Conservation (phyloP, 2,329 filamentous ascomycete species). For the Curvularia sp. region DNA sequence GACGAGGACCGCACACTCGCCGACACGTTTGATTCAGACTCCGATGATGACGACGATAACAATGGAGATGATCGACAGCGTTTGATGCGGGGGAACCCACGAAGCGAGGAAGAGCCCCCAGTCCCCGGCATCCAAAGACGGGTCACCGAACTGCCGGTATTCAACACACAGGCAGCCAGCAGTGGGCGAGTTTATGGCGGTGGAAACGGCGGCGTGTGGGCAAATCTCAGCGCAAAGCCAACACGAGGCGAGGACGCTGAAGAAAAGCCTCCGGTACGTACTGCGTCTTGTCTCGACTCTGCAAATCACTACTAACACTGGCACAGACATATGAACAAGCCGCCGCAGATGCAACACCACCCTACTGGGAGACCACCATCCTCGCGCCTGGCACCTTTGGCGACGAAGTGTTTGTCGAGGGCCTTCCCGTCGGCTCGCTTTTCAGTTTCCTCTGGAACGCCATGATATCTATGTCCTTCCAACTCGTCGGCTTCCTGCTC, state of each 20-base stretch:
- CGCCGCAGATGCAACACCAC: slow-evolving; percentile 91
- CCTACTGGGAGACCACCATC: slow-evolving; percentile 99
- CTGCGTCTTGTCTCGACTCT: background rate
- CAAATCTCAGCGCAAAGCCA: slow-evolving; percentile 90
- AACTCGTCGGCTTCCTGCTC: slow-evolving; percentile 94
- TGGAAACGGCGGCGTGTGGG: slow-evolving; percentile 94
- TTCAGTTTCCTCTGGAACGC: slow-evolving; percentile 91
- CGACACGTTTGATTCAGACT: slow-evolving; percentile 85
- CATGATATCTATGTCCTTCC: slow-evolving; percentile 96
- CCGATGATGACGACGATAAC: slow-evolving; percentile 63
- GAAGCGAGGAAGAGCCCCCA: slow-evolving; percentile 34
- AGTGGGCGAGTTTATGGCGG: slow-evolving; percentile 68
- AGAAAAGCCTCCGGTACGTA: slow-evolving; percentile 88
- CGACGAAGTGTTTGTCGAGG: slow-evolving; percentile 96
- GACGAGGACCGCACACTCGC: slow-evolving; percentile 81
- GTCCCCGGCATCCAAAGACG: slow-evolving; percentile 54
- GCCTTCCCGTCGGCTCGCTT: slow-evolving; percentile 86
- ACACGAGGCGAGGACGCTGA: slow-evolving; percentile 82
- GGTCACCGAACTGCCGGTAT: slow-evolving; percentile 63
- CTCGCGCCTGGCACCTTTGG: slow-evolving; percentile 89
- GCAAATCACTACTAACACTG: slow-evolving; percentile 45
- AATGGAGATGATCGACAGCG: slow-evolving; percentile 82
- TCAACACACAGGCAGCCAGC: slow-evolving; percentile 51
- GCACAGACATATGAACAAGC: slow-evolving; percentile 94
- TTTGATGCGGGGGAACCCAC: slow-evolving; percentile 73